These are phyloP conservation scores for Arthrobotrys pseudoclavata DNA, from an alignment of 2,329 filamentous ascomycete genomes.

Conservation along the genomic window DNA sequence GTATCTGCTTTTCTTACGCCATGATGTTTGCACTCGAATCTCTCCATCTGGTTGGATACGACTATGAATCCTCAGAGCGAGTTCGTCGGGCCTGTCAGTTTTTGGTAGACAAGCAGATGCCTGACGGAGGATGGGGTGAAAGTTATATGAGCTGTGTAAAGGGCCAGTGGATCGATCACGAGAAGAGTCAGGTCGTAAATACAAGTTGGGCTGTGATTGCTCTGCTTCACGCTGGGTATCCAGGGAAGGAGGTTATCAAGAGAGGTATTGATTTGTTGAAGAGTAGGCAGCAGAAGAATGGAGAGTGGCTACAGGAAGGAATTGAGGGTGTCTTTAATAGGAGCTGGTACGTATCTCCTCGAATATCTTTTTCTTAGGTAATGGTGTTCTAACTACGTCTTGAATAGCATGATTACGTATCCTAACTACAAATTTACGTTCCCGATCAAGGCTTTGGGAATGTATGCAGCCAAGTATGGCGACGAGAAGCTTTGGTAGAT, in stretches of 20 bases:
- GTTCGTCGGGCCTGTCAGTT: conserved; percentile 86
- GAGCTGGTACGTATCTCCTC: conserved; percentile 76
- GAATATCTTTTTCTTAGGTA: not conserved
- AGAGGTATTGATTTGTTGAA: conserved; percentile 85
- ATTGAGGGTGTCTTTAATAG: conserved; percentile 99
- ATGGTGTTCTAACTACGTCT: not conserved
- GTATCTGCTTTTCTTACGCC: conserved; percentile 97
- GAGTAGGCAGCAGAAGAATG: conserved; percentile 84
- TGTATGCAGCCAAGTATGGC: conserved; percentile 82
- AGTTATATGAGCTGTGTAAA: conserved; percentile 77
- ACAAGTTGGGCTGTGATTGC: conserved; percentile 91
- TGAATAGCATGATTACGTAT: conserved; percentile 89
- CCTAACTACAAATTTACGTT: conserved; percentile 99
- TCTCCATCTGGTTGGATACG: conserved; percentile 83
- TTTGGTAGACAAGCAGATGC: conserved; percentile 83
- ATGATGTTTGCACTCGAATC: conserved; percentile 96
- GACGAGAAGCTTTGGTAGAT: conserved; percentile 66
- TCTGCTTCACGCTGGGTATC: conserved; percentile 85
- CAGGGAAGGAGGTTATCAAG: conserved; percentile 78
- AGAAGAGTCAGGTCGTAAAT: conserved; percentile 81
- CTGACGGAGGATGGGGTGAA: conserved; percentile 96
- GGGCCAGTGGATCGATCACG: conserved; percentile 62
- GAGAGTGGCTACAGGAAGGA: conserved; percentile 93
- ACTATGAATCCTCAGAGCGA: conserved; percentile 78
- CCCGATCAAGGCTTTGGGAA: conserved; percentile 90